These are phyloP conservation scores for Candida glaebosa DNA, from an alignment of 805 yeast species.

Conservation along the genomic window DNA sequence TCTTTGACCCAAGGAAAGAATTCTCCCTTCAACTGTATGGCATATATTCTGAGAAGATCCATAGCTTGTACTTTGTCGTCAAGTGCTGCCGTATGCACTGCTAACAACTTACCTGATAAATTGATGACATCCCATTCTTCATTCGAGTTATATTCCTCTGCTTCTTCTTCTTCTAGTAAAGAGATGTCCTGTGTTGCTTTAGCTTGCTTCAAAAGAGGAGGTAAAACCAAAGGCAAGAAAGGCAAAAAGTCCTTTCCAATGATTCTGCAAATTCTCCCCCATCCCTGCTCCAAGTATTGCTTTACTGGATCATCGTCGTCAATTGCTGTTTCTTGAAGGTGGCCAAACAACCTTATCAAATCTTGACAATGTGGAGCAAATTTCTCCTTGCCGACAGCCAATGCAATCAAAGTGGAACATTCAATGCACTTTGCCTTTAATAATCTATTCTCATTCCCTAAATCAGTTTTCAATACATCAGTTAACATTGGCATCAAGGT, in stretches of 20 bases:
- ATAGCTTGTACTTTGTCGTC: constrained; percentile 94
- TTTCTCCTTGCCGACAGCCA: constrained; percentile 91
- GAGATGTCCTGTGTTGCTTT: constrained; percentile 87
- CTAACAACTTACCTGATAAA: constrained; percentile 86
- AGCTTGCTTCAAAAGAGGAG: constrained; percentile 84
- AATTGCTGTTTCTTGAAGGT: constrained; percentile 58
- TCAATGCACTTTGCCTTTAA: constrained; percentile 93
- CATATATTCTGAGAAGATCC: constrained; percentile 81
- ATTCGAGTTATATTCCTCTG: constrained; percentile 73
- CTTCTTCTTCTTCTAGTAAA: constrained; percentile 83
- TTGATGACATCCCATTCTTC: constrained; percentile 96
- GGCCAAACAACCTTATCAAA: constrained; percentile 65
- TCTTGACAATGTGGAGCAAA: constrained; percentile 74
- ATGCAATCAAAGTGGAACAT: constrained; percentile 90
- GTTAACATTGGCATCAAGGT: constrained; percentile 87
- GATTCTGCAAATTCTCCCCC: constrained; percentile 90
- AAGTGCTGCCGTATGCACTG: constrained; percentile 89
- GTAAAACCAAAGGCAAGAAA: constrained; percentile 76
- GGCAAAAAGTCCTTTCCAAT: constrained; percentile 85
- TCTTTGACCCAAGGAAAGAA: constrained; percentile 82
- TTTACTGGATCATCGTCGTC: constrained; percentile 85
- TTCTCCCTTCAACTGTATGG: constrained; percentile 74
- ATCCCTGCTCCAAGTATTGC: constrained; percentile 85
- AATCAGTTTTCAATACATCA: constrained; percentile 72
- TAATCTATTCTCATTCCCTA: constrained; percentile 72